Evolutionary conservation across 768 basidiomycete genomes (phyloP).

Genomic region (Kwoniella europaea): DNA sequence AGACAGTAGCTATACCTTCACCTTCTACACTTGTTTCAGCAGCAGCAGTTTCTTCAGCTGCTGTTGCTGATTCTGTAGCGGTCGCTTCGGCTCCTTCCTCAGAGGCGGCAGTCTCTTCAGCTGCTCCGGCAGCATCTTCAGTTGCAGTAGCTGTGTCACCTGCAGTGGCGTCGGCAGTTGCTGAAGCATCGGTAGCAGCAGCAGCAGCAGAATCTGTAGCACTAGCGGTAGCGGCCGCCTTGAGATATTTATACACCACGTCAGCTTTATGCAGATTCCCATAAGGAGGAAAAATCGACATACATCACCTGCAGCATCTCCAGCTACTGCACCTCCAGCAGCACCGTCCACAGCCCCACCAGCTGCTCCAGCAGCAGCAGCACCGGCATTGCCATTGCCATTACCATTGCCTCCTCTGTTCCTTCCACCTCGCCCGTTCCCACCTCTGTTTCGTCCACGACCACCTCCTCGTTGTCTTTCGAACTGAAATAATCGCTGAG

Average conservation of each 20-base stretch:
- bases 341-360: not conserved
- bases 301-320: slow-evolving; percentile 1
- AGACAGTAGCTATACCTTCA: slow-evolving; percentile 10
- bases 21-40: slow-evolving; percentile 6
- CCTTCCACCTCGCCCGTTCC: slow-evolving; percentile 9
- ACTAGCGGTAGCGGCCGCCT: not conserved
- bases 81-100: slow-evolving; percentile 5
- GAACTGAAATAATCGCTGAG: not conserved
- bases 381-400: slow-evolving; percentile 5
- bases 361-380: not conserved
- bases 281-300: not conserved
- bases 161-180: not conserved
- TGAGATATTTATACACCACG: too few relatives aligned
- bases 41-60: slow-evolving; percentile 22
- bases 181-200: not conserved
- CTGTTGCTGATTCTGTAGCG: too few relatives aligned
- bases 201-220: slow-evolving; percentile 5
- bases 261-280: not conserved
- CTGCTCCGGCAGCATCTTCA: not conserved
- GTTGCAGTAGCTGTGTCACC: not conserved
- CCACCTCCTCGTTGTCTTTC: slow-evolving; percentile 13
- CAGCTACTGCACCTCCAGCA: not conserved
- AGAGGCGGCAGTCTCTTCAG: slow-evolving; percentile 27
- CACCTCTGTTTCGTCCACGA: not conserved
- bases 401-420: not conserved